A percentile compares a stretch with the other conserved stretches of the same genome.
These are phyloP conservation scores for Starmerella roubikii DNA, from an alignment of 805 yeast species.

Conservation along the genomic window DNA sequence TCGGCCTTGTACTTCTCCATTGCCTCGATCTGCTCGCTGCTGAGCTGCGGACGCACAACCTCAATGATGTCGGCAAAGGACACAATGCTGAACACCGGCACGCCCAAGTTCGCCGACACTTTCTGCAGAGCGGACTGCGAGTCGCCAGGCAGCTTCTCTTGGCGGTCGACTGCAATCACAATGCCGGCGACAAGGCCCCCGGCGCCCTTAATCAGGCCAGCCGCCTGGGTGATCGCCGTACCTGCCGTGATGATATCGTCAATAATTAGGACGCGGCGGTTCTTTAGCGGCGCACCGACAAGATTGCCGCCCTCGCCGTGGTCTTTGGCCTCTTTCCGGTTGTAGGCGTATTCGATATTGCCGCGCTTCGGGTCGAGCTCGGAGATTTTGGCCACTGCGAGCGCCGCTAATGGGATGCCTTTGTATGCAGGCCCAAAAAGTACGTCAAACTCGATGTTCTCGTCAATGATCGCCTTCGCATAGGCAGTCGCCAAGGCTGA, in stretches of 20 bases:
- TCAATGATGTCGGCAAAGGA: constrained; percentile 59
- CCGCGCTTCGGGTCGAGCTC: constrained; percentile 63
- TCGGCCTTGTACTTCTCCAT: constrained; percentile 23
- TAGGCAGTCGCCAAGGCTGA: constrained; percentile 77
- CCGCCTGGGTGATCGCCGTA: constrained; percentile 92
- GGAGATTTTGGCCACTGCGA: constrained; percentile 81
- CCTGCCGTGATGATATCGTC: constrained; percentile 99
- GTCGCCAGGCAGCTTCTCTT: constrained; percentile 63
- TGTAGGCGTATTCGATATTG: constrained; percentile 75
- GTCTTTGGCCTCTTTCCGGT: constrained; percentile 77
- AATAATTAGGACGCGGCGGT: constrained; percentile 65
- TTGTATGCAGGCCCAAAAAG: constrained; percentile 96
- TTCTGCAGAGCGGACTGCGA: constrained; percentile 68
- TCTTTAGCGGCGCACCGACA: constrained; percentile 68
- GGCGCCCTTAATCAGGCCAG: constrained; percentile 55
- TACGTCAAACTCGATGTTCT: constrained; percentile 76
- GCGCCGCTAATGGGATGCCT: constrained; percentile 90
- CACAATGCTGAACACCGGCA: constrained; percentile 78
- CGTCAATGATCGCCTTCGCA: constrained; percentile 71
- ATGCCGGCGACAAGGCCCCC: constrained; percentile 69
- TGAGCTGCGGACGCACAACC: constrained; percentile 32
- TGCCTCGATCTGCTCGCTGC: constrained; percentile 20
- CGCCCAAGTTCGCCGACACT: constrained; percentile 53
- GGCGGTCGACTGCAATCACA: constrained; percentile 87
- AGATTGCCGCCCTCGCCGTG: constrained; percentile 97